Evolutionary conservation across 2,329 filamentous ascomycete species (phyloP).

Genomic region (Chaetoscypha palmicola): DNA sequence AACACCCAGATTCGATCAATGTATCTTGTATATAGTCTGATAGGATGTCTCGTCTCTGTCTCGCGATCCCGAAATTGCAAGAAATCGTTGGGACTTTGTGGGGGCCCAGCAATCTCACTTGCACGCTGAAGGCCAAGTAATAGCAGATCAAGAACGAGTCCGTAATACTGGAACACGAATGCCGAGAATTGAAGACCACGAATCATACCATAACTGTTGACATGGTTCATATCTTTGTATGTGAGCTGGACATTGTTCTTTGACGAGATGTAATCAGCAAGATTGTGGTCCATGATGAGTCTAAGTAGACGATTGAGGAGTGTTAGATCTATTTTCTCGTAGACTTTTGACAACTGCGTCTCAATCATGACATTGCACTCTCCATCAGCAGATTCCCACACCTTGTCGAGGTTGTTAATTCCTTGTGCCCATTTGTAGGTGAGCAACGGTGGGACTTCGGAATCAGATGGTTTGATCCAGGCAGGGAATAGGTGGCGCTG

Average conservation of each 20-base stretch:
- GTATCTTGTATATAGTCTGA: conserved; percentile 94
- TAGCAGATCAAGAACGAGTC: conserved; percentile 86
- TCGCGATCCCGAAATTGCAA: conserved; percentile 91
- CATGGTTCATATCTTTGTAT: conserved; percentile 99
- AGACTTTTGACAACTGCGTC: conserved; percentile 97
- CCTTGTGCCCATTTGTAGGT: conserved; percentile 99
- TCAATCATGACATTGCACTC: conserved; percentile 99
- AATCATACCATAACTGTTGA: conserved; percentile 98
- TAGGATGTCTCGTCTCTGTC: conserved; percentile 88
- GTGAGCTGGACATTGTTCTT: conserved; percentile 99
- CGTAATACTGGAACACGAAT: conserved; percentile 99
- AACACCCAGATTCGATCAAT: conserved; percentile 99
- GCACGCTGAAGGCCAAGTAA: conserved; percentile 89
- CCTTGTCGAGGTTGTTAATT: conserved; percentile 93
- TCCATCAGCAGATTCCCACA: conserved; percentile 89
- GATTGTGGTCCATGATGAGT: conserved; percentile 98
- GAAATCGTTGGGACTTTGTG: conserved; percentile 93
- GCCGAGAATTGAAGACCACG: conserved; percentile 95
- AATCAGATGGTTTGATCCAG: conserved; percentile 99
- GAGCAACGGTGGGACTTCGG: conserved; percentile 87
- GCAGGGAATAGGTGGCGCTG: conserved; percentile 94
- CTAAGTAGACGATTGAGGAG: conserved; percentile 87
- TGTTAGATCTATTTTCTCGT: conserved; percentile 97
- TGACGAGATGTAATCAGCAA: conserved; percentile 97
- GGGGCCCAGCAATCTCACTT: conserved; percentile 94